Conservation (phyloP, 148 eudicot genomes). For the Vaccinium myrtillus region DNA sequence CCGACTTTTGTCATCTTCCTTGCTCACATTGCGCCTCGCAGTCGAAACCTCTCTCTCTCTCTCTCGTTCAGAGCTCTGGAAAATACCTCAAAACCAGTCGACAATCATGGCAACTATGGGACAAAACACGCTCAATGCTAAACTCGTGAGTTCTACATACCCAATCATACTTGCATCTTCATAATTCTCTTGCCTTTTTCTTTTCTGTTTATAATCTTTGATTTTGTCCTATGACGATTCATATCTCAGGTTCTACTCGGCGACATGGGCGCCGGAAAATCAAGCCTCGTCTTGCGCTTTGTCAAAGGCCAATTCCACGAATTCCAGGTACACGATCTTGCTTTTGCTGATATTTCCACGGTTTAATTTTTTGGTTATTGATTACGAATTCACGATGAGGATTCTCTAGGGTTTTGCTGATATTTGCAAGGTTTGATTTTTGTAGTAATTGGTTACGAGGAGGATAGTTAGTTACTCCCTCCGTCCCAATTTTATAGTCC, state of each 20-base stretch:
- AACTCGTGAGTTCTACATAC: constrained; percentile 45
- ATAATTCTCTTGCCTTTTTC: background rate
- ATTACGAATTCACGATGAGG: too few species aligned
- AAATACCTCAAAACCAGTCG: background rate
- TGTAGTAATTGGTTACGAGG: too few species aligned
- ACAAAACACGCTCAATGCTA: constrained; percentile 89
- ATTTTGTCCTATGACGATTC: background rate
- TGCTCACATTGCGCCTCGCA: background rate
- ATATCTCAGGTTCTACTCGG: constrained; percentile 76
- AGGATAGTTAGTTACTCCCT: too few species aligned
- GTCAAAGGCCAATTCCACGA: constrained; percentile 95
- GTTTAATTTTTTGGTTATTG: background rate
- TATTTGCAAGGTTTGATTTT: too few species aligned
- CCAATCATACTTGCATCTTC: background rate
- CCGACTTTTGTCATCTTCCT: background rate
- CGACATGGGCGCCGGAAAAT: constrained; percentile 98
- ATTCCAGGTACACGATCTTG: constrained; percentile 55
- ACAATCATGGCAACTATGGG: constrained; percentile 61
- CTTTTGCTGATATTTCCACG: background rate
- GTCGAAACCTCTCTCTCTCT: constrained; percentile 3
- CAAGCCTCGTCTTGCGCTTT: constrained; percentile 88
- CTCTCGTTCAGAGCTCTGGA: background rate
- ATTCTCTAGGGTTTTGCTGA: too few species aligned
- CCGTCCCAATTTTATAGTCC: too few species aligned
- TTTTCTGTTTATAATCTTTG: background rate